Evolutionary conservation across 2,329 filamentous ascomycete species (phyloP).

Genomic region (Ceratocystis destructans): DNA sequence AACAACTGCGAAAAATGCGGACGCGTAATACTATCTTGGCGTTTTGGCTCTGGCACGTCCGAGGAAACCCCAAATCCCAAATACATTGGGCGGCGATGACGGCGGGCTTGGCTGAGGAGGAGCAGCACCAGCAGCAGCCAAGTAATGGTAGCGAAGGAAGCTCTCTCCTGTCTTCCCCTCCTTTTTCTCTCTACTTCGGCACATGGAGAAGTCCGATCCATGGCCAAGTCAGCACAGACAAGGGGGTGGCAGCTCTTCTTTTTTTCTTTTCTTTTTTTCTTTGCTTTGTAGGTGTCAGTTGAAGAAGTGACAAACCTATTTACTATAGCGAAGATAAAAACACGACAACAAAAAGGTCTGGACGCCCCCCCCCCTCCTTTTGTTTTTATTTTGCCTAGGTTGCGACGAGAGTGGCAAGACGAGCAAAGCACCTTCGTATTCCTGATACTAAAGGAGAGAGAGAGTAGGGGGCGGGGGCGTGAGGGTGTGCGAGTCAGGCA

Average conservation of each 20-base stretch:
- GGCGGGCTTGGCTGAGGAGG: too few species aligned
- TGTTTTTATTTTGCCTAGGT: too few species aligned
- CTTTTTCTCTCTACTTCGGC: not conserved
- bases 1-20: not conserved
- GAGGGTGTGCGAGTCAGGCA: not conserved
- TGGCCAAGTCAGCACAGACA: not conserved
- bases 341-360: too few species aligned
- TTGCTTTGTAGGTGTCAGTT: not conserved
- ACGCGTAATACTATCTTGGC: slow-evolving; percentile 4
- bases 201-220: not conserved
- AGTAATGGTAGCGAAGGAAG: not conserved
- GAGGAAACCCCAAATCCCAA: too few species aligned
- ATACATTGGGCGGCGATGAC: too few species aligned
- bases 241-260: not conserved
- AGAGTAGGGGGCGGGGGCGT: not conserved
- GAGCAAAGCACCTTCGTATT: too few species aligned
- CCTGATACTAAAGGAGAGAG: not conserved
- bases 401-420: too few species aligned
- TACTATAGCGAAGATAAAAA: too few species aligned
- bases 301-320: too few species aligned
- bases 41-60: not conserved
- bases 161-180: not conserved
- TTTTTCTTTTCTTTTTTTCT: too few species aligned
- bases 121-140: too few species aligned
- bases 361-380: too few species aligned